Evolutionary conservation across 106 monocot genomes (phyloP).

Genomic region (Dendrobium officinale): DNA sequence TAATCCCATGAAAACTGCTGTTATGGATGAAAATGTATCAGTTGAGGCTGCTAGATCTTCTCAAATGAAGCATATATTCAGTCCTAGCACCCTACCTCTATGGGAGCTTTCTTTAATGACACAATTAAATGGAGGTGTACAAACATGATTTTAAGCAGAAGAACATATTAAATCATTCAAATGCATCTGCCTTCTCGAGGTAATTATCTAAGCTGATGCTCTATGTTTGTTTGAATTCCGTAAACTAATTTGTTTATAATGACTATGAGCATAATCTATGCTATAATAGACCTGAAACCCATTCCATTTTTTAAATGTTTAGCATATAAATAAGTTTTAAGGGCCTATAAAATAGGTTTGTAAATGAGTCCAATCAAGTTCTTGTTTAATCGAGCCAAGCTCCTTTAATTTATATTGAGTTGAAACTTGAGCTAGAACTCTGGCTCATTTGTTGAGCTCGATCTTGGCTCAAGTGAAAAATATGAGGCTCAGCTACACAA

Average conservation of each 20-base stretch:
- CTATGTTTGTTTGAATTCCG: neutral
- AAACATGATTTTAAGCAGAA: constrained; percentile 27
- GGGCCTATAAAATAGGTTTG: too few species aligned
- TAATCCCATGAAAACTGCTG: constrained; percentile 16
- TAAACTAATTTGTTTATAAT: neutral
- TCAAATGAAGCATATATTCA: constrained; percentile 14
- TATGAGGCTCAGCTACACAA: too few species aligned
- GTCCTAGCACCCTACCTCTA: constrained; percentile 17
- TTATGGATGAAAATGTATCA: neutral
- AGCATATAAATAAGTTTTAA: neutral
- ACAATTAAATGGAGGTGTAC: constrained; percentile 17
- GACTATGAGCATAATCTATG: neutral
- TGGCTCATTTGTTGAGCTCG: too few species aligned
- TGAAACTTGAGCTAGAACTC: too few species aligned
- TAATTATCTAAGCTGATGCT: constrained; percentile 13
- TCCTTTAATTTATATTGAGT: too few species aligned
- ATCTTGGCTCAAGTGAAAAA: too few species aligned
- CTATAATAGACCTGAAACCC: neutral
- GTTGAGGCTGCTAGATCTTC: constrained; percentile 16
- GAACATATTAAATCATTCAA: constrained; percentile 62
- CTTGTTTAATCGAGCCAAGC: too few species aligned
- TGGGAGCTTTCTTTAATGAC: constrained; percentile 40
- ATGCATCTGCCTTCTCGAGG: constrained; percentile 87
- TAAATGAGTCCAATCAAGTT: too few species aligned
- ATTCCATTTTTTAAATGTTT: neutral